phyloP scores from a whole-genome alignment of 2,329 filamentous ascomycete species.

The Colletotrichum sp. region DNA sequence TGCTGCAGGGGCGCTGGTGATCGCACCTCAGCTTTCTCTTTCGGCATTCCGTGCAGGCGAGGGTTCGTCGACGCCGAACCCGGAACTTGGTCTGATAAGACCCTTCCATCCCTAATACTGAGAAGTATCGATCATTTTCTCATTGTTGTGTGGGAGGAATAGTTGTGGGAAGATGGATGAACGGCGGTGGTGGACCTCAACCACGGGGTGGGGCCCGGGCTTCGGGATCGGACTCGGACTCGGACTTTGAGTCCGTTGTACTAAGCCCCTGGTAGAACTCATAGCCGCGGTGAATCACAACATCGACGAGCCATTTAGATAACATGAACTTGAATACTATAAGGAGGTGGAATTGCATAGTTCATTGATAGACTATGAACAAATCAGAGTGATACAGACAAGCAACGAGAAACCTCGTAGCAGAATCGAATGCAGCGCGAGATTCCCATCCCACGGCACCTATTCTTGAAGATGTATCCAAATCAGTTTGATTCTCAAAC shows the following conservation, averaged over 20 bases:
- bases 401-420: background rate
- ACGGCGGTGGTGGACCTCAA: background rate
- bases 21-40: conserved; percentile 67
- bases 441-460: accelerated
- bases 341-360: background rate
- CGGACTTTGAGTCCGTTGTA: background rate
- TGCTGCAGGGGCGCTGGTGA: conserved; percentile 61
- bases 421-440: background rate
- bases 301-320: background rate
- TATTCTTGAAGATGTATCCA: background rate
- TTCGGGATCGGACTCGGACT: background rate
- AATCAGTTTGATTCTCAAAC: background rate
- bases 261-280: background rate
- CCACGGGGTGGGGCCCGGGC: background rate
- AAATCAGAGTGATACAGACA: background rate
- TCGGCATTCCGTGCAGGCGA: conserved; percentile 62
- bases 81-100: background rate
- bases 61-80: conserved; percentile 38
- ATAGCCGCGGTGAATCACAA: background rate
- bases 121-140: background rate
- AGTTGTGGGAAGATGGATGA: background rate
- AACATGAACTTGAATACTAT: background rate
- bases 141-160: background rate
- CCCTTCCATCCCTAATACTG: background rate
- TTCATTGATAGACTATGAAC: background rate